These are phyloP conservation scores for Talaromyces atroroseus DNA, from an alignment of 2,329 filamentous ascomycete genomes.

Conservation along the genomic window DNA sequence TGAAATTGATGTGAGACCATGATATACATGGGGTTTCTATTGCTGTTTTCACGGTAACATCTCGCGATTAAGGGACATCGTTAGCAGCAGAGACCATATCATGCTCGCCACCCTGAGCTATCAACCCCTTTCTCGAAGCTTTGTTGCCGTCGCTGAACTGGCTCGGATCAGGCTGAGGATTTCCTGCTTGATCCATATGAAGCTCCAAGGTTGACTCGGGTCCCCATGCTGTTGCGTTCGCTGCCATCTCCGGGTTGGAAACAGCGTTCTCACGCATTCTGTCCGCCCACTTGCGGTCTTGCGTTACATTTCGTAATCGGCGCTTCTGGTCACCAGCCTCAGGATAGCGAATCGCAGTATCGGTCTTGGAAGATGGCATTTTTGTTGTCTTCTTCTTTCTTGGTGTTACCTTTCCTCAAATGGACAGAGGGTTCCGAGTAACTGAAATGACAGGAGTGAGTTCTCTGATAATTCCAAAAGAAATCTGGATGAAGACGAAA, in stretches of 20 bases:
- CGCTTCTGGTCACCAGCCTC: slow-evolving; percentile 19
- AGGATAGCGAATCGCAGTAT: slow-evolving; percentile 21
- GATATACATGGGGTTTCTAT: neutral
- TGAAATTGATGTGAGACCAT: neutral
- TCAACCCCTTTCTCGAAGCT: slow-evolving; percentile 15
- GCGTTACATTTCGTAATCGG: slow-evolving; percentile 19
- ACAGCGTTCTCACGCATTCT: slow-evolving; percentile 15
- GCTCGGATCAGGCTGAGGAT: slow-evolving; percentile 26
- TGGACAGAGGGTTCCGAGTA: neutral
- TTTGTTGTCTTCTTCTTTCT: slow-evolving; percentile 8
- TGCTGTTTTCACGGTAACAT: neutral
- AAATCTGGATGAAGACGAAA: neutral
- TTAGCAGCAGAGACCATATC: slow-evolving; percentile 29
- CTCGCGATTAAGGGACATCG: slow-evolving; percentile 15
- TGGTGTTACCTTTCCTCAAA: neutral
- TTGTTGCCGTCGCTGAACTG: slow-evolving; percentile 20
- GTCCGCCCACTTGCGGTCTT: slow-evolving; percentile 19
- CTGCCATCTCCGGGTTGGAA: slow-evolving; percentile 6
- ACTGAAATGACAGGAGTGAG: neutral
- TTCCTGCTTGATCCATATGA: slow-evolving; percentile 27
- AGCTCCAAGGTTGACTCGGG: slow-evolving; percentile 26
- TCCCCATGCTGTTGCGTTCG: slow-evolving; percentile 20
- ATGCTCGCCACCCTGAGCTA: slow-evolving; percentile 18
- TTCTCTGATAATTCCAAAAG: neutral
- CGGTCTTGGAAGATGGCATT: slow-evolving; percentile 27